Percentiles rank a stretch among this genome's conserved stretches.
Evolutionary conservation across 2,329 filamentous ascomycete genomes (phyloP).

Genomic region (Gyromitra esculenta): DNA sequence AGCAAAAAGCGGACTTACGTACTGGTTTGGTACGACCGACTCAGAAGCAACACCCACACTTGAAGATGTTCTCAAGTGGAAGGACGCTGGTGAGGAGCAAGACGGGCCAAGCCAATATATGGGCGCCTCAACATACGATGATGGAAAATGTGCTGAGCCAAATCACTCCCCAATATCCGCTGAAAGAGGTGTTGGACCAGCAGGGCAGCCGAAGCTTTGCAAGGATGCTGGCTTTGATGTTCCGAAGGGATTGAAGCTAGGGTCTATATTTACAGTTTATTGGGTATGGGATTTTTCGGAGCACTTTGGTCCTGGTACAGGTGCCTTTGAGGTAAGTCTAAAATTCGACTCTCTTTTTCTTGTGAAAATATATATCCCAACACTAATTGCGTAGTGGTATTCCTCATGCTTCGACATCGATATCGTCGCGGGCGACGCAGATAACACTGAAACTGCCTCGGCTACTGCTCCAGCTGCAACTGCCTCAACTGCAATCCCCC

Average conservation of each 20-base stretch:
- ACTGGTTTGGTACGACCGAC: conserved; percentile 45
- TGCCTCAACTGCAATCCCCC: too few relatives aligned
- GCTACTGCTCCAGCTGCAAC: background rate
- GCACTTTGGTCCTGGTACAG: conserved; percentile 35
- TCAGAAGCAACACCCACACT: conserved; percentile 4
- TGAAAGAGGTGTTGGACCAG: conserved; percentile 31
- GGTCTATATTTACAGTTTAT: conserved; percentile 33
- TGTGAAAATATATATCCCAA: conserved; percentile 9
- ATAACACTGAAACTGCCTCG: background rate
- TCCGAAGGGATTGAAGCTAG: conserved; percentile 20
- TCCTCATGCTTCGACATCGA: conserved; percentile 47
- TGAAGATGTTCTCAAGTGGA: conserved; percentile 36
- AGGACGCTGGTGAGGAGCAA: conserved; percentile 10
- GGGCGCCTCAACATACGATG: conserved; percentile 29
- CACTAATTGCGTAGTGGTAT: conserved; percentile 33
- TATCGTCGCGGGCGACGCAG: conserved; percentile 16
- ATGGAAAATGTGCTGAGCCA: conserved; percentile 39
- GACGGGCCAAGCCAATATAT: conserved; percentile 25
- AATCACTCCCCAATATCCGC: conserved; percentile 32
- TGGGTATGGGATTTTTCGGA: conserved; percentile 48
- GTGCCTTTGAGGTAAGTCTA: conserved; percentile 25
- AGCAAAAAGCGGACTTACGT: conserved; percentile 27
- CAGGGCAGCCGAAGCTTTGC: conserved; percentile 27
- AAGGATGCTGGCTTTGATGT: conserved; percentile 38
- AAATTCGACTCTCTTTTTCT: background rate